Base-by-base conservation (phyloP, 2,329 filamentous ascomycete species). In the Macrophomina pseudophaseolina region DNA sequence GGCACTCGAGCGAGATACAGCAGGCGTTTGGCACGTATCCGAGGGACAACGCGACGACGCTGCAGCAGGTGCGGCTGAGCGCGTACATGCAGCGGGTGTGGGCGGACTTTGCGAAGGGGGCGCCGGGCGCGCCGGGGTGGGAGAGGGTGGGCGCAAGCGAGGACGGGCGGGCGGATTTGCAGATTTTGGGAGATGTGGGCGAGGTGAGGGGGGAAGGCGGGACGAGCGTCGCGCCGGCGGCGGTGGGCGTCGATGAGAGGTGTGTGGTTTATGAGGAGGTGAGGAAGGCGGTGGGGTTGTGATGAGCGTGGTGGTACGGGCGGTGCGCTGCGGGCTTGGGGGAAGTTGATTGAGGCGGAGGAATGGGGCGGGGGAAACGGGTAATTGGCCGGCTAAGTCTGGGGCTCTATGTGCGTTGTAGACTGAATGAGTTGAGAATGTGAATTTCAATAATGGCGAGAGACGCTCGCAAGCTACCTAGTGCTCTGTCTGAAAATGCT, bases 41-140 rank as follows among this genome's bases (percentile, higher is more conserved):
- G 14, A 5, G 35, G 1, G 28, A 53, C 12, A 35, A 33, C 4
- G 7, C 11, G 3, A 48, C 62, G 4, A 66, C 62, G 35, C 18
- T 23, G 7, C 42, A 51, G 38, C 60, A 65, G 28, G 40, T 40
- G 28, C 52, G 18, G 14, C 28, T 67, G 33, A 65, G 60, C 8
- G 8, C 46, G n/a, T 65, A 56, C 42, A 66, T 67, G 62, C 51
- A 56, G 33, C n/a, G 32, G 5, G 51, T 40, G 5, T 67, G 66
- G 66, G 62, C 62, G 38, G 59, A 66, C 14, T 67, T 67, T 52
- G 66, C 66, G 33, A 67, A 60, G 40, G 52, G 48, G 8, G 33
- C 7, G 14, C 16, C 5, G n/a, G 32, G 32, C 5, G 51, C 18
- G 28, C 51, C 51, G 11, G 51, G 51, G 14, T 53, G 51, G 51